These are phyloP conservation scores for Fagopyrum tataricum DNA, from an alignment of 148 eudicot species.

Conservation along the genomic window DNA sequence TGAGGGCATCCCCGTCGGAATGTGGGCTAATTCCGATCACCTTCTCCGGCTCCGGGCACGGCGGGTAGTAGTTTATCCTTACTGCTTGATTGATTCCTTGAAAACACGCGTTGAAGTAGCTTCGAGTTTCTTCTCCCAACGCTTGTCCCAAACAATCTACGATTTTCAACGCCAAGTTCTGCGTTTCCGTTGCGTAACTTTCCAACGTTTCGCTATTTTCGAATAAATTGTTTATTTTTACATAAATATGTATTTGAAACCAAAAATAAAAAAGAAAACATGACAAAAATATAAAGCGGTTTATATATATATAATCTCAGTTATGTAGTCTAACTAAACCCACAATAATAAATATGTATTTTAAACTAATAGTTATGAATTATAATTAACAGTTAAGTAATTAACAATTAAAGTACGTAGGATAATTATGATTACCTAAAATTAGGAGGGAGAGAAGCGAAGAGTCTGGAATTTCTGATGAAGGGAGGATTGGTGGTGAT, in stretches of 20 bases:
- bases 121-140: background rate
- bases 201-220: conserved; percentile 1
- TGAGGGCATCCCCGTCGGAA: background rate
- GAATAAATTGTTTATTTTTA: too few species aligned
- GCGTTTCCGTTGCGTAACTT: background rate
- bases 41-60: background rate
- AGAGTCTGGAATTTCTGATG: conserved; percentile 16
- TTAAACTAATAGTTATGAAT: too few species aligned
- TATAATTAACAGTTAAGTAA: too few species aligned
- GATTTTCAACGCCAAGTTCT: background rate
- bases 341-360: too few species aligned
- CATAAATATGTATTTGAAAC: too few species aligned
- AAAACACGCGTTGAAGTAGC: conserved; percentile 16
- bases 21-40: conserved; percentile 6
- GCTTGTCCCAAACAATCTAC: conserved; percentile 1
- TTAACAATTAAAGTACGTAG: too few species aligned
- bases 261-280: too few species aligned
- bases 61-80: background rate
- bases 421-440: conserved; percentile 14
- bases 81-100: conserved; percentile 7
- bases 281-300: too few species aligned
- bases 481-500: conserved; percentile 20
- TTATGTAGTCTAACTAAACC: too few species aligned
- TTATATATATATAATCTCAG: too few species aligned
- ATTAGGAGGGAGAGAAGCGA: conserved; percentile 19